phyloP scores from a whole-genome alignment of 2,329 filamentous ascomycete genomes.

The Triangularia setosa region DNA sequence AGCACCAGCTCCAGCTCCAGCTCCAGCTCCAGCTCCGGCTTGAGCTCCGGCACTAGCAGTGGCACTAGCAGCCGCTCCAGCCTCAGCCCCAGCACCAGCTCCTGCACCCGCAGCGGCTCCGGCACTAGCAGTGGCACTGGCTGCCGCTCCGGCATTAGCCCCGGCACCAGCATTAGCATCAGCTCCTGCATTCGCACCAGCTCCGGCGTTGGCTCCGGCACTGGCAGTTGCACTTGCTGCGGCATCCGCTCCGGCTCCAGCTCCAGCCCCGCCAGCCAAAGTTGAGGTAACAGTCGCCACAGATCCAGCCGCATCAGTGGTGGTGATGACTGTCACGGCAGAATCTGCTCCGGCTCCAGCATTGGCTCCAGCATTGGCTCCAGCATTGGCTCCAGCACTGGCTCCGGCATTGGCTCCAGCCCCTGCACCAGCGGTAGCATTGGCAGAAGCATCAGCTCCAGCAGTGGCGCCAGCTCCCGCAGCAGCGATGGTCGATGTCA shows the following conservation, averaged over 20 bases:
- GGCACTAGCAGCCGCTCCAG: not conserved
- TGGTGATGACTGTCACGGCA: not conserved
- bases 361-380: not conserved
- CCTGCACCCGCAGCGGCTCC: not conserved
- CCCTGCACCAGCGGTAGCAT: not conserved
- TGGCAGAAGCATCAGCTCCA: not conserved
- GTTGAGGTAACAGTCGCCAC: not conserved
- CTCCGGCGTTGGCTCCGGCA: not conserved
- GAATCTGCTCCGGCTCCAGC: not conserved
- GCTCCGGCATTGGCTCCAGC: not conserved
- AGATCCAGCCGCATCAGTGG: conserved; percentile 6
- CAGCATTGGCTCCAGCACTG: not conserved
- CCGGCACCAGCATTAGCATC: not conserved
- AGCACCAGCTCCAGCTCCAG: not conserved
- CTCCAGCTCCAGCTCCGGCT: not conserved
- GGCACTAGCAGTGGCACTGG: not conserved
- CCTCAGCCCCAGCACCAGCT: not conserved
- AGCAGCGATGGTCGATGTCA: conserved; percentile 8
- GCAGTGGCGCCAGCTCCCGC: not conserved
- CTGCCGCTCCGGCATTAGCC: not conserved
- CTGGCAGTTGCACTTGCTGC: not conserved
- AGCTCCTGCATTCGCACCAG: not conserved
- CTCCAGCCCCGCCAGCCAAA: not conserved
- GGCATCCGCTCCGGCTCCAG: not conserved
- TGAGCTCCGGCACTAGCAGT: not conserved